Evolutionary conservation across 2,329 filamentous ascomycete species (phyloP), one percentile per base, ranked within the genome.

Genomic region (Penicillium palitans): DNA sequence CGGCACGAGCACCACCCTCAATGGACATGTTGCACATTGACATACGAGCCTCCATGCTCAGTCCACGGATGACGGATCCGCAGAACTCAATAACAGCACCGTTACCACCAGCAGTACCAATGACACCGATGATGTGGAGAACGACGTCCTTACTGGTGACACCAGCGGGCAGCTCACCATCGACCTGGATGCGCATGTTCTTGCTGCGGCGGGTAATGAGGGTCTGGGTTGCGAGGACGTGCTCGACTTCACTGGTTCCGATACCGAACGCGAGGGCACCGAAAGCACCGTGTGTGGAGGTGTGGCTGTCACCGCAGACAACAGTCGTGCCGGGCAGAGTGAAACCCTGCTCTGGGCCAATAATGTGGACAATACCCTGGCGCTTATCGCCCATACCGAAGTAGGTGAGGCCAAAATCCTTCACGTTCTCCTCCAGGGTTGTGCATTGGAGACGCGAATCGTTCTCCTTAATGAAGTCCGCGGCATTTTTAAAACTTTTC

Each of bases 1-100:
- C 95, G 60, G 93, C 93, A 79, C 95, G 86, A 48, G 95, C 95
- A 77, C 95, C 95, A 67, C 84, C 95, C 81, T 99, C 95, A 68
- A 98, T 97, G 15, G 93, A 92, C 95, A 98, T 98, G 81, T 99
- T 99, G 82, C 95, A 98, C 75, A 99, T 96, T 63, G 93, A 97
- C 95, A 99, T 98, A 67, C 95, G 87, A 44, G 93, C 95, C 78
- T 98, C 95, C 86, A 99, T 96, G 77, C 91, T 96, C 68, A 98
- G 82, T 61, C 79, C 80, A 67, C 91, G 87, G 73, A 99, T 97
- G 61, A 95, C 91, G 52, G 93, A 96, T 60, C 95, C 95, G 73
- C 92, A 96, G 81, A 93, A 99, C 80, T 99, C 95, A 70, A 99
- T 97, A 65, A 98, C 95, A 53, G 90, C 88, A 61, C 93, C 93